Percentiles rank a stretch among this genome's conserved stretches.
Evolutionary conservation across 2,329 filamentous ascomycete species (phyloP).

Genomic region (Fusarium sterilihyphosum): DNA sequence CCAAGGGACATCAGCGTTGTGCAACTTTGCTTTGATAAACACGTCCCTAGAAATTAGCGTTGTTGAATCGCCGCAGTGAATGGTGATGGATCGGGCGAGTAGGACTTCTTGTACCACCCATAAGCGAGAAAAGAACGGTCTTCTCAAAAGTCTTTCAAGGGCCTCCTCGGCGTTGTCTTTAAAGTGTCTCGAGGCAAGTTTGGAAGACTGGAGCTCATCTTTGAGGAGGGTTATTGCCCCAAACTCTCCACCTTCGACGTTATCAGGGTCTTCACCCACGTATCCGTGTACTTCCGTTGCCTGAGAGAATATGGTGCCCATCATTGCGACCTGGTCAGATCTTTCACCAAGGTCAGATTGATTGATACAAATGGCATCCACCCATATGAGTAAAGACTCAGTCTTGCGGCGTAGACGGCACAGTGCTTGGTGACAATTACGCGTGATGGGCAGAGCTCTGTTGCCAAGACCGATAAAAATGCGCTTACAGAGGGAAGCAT

Average conservation of each 20-base stretch:
- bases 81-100: constrained; percentile 2
- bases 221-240: neutral
- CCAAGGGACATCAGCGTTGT: neutral
- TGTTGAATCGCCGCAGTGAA: constrained; percentile 8
- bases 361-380: constrained; percentile 26
- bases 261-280: constrained; percentile 8
- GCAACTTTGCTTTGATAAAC: neutral
- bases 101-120: constrained; percentile 27
- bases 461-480: constrained; percentile 21
- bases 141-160: neutral
- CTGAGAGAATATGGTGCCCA: constrained; percentile 17
- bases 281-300: constrained; percentile 15
- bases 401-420: neutral
- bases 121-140: constrained; percentile 19
- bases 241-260: neutral
- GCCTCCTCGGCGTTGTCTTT: neutral
- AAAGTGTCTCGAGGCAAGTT: neutral
- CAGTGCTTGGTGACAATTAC: constrained; percentile 17
- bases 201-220: neutral
- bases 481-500: constrained; percentile 14
- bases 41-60: neutral
- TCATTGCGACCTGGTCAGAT: constrained; percentile 22
- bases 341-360: constrained; percentile 17
- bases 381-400: constrained; percentile 8
- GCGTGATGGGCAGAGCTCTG: constrained; percentile 21